Evolutionary conservation across 2,329 filamentous ascomycete genomes (phyloP).

Genomic region (Alternaria novae-zelandiae): DNA sequence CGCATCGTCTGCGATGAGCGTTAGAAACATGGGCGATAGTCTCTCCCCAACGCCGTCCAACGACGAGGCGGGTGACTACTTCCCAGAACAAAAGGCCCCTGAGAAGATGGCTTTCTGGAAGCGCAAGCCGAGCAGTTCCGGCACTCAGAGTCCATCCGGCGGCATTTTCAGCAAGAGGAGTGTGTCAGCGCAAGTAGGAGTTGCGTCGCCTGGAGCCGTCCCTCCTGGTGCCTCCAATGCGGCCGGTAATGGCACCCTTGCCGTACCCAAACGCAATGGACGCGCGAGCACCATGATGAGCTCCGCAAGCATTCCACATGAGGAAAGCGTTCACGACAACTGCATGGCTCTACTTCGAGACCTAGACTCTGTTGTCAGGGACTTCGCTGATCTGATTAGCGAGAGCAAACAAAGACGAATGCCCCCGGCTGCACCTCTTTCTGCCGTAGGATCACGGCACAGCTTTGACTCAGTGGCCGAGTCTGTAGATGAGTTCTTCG

Average conservation of each 20-base stretch:
- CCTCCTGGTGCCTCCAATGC: constrained; percentile 45
- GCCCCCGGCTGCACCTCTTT: constrained; percentile 58
- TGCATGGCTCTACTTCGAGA: constrained; percentile 84
- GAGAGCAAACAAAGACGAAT: constrained; percentile 79
- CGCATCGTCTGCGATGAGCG: constrained; percentile 43
- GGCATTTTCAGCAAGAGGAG: constrained; percentile 54
- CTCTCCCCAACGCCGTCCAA: constrained; percentile 50
- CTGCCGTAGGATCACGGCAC: constrained; percentile 56
- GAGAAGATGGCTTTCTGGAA: constrained; percentile 89
- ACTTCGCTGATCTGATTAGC: constrained; percentile 78
- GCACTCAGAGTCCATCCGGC: constrained; percentile 51
- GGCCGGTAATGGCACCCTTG: constrained; percentile 36
- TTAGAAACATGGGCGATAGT: constrained; percentile 37
- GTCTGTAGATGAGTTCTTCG: constrained; percentile 90
- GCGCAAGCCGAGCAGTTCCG: constrained; percentile 72
- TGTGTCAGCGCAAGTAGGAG: constrained; percentile 61
- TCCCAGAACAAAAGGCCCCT: constrained; percentile 46
- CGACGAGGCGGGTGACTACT: constrained; percentile 63
- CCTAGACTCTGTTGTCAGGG: constrained; percentile 79
- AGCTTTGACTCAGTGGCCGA: constrained; percentile 76
- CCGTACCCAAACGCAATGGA: constrained; percentile 45
- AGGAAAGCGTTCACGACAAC: constrained; percentile 77
- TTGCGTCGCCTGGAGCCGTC: constrained; percentile 51
- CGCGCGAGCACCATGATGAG: constrained; percentile 42
- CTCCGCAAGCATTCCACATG: constrained; percentile 56